Conservation (phyloP, 495 filamentous ascomycete species). For the Sporormia fimetaria region DNA sequence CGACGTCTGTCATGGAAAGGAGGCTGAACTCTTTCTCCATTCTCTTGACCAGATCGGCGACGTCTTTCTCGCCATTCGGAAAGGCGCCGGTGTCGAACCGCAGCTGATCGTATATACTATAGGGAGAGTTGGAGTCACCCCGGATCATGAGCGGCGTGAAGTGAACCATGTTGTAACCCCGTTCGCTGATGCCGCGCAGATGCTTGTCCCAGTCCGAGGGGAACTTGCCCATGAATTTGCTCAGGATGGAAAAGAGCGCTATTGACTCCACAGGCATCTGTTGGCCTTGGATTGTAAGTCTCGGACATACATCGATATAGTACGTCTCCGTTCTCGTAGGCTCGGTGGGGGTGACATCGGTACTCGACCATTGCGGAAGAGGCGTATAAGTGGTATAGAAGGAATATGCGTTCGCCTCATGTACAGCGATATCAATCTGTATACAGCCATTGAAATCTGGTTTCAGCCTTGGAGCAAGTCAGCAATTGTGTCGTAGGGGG, state of each 20-base stretch:
- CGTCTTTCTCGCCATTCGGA: conserved; percentile 75
- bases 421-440: conserved; percentile 76
- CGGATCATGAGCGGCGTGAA: conserved; percentile 89
- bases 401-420: conserved; percentile 77
- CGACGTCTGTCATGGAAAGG: conserved; percentile 86
- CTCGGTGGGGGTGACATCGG: conserved; percentile 38
- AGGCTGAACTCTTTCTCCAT: conserved; percentile 80
- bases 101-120: conserved; percentile 89
- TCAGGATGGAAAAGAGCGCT: conserved; percentile 87
- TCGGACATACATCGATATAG: conserved; percentile 88
- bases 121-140: conserved; percentile 87
- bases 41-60: conserved; percentile 59
- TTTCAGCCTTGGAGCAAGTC: conserved; percentile 47
- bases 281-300: conserved; percentile 57
- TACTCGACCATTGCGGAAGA: conserved; percentile 62
- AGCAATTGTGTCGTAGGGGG: not conserved
- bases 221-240: conserved; percentile 93
- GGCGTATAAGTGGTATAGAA: conserved; percentile 92
- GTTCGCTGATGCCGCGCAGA: conserved; percentile 68
- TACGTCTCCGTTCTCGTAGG: conserved; percentile 59
- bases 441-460: conserved; percentile 89
- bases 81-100: conserved; percentile 74
- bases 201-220: conserved; percentile 82
- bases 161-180: conserved; percentile 98
- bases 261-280: conserved; percentile 72